Conservation (phyloP, 2,329 filamentous ascomycete species). For the Calonectria pseudoreteaudii region DNA sequence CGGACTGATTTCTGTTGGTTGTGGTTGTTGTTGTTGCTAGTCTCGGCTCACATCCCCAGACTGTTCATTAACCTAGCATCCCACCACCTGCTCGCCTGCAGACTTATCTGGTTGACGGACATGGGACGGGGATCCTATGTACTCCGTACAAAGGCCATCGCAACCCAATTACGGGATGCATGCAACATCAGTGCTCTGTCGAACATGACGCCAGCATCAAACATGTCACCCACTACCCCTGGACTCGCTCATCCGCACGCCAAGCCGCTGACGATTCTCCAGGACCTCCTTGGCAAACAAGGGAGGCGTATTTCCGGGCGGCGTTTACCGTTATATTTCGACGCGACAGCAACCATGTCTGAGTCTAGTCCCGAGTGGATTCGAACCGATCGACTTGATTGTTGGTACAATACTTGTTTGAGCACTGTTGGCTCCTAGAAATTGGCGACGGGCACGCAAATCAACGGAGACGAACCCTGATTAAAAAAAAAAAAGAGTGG, state of each 20-base stretch:
- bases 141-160: slow-evolving; percentile 6
- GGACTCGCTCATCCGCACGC: neutral
- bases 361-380: neutral
- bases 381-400: neutral
- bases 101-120: slow-evolving; percentile 21
- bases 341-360: neutral
- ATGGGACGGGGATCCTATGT: slow-evolving; percentile 1
- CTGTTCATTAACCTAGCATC: slow-evolving; percentile 1
- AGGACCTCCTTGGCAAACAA: neutral
- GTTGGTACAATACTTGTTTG: neutral
- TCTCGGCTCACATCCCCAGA: neutral
- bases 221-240: slow-evolving; percentile 6
- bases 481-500: neutral
- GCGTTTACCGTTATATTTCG: neutral
- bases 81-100: slow-evolving; percentile 15
- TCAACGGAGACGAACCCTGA: neutral
- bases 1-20: neutral
- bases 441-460: neutral
- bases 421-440: neutral
- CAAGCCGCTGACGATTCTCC: slow-evolving; percentile 3
- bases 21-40: neutral
- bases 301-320: neutral
- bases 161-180: slow-evolving; percentile 31
- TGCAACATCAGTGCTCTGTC: slow-evolving; percentile 3
- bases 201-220: neutral